phyloP scores from a whole-genome alignment of 2,329 filamentous ascomycete genomes.

The Tolypocladium pustulatum region DNA sequence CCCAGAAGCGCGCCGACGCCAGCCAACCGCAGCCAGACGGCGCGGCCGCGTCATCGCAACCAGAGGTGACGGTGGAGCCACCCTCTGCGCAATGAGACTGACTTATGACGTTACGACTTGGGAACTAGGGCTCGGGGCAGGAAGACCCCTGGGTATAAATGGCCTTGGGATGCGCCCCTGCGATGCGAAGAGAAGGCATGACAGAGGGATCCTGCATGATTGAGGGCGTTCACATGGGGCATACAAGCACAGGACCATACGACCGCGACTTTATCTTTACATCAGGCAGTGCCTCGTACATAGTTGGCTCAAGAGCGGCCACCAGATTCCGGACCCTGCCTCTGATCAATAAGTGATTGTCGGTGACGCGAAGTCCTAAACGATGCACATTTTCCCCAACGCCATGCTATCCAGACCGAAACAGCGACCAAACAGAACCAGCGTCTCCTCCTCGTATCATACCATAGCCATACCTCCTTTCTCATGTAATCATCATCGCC shows the following conservation, averaged over 20 bases:
- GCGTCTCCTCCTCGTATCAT: background rate
- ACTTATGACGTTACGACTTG: background rate
- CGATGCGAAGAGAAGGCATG: background rate
- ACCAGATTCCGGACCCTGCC: background rate
- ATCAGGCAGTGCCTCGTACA: background rate
- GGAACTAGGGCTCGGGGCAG: background rate
- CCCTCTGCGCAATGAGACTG: slow-evolving; percentile 13
- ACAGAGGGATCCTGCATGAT: background rate
- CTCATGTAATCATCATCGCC: slow-evolving; percentile 43
- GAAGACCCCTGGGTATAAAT: background rate
- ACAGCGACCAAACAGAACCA: background rate
- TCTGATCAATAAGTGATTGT: background rate
- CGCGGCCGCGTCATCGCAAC: slow-evolving; percentile 10
- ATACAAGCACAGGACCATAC: background rate
- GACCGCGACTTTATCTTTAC: background rate
- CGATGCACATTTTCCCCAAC: slow-evolving; percentile 1
- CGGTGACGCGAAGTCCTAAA: background rate
- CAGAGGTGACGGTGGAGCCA: slow-evolving; percentile 13
- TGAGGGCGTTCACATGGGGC: background rate
- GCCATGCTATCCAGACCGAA: slow-evolving; percentile 3
- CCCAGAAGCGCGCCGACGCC: slow-evolving; percentile 38
- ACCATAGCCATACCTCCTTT: background rate
- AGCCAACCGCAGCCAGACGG: slow-evolving; percentile 8
- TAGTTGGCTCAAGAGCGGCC: slow-evolving; percentile 1
- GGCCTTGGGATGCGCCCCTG: background rate